phyloP scores from a whole-genome alignment of 768 basidiomycete genomes.

The Naganishia antarctica region DNA sequence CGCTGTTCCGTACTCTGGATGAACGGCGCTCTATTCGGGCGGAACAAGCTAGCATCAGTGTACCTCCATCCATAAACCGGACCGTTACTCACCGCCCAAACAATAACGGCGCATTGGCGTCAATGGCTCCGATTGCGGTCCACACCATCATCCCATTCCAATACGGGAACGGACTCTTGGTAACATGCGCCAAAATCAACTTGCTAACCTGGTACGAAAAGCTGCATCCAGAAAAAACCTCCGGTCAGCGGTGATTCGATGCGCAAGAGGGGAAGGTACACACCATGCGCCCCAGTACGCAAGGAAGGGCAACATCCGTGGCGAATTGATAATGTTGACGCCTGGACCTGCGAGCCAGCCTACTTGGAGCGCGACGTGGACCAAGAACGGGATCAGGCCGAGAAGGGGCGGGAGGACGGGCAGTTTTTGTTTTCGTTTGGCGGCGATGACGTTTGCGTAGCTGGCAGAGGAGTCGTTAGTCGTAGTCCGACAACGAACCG shows the following conservation, averaged over 20 bases:
- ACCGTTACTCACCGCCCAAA: conserved; percentile 59
- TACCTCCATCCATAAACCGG: not conserved
- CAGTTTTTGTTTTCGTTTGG: conserved; percentile 52
- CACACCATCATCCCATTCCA: conserved; percentile 85
- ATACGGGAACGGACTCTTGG: conserved; percentile 72
- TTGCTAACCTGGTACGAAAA: conserved; percentile 68
- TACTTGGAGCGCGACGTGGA: conserved; percentile 66
- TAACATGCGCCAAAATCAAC: conserved; percentile 90
- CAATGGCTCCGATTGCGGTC: conserved; percentile 69
- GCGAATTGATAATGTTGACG: conserved; percentile 68
- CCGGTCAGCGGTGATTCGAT: not conserved
- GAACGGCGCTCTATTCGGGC: conserved; percentile 57
- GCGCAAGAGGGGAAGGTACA: conserved; percentile 15
- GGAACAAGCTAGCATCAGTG: not conserved
- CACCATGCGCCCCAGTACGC: conserved; percentile 73
- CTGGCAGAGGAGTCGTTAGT: conserved; percentile 50
- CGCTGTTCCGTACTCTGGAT: conserved; percentile 65
- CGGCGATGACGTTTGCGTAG: conserved; percentile 73
- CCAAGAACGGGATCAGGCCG: conserved; percentile 72
- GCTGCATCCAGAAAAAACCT: conserved; percentile 22
- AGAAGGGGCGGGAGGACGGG: conserved; percentile 58
- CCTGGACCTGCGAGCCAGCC: conserved; percentile 74
- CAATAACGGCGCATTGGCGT: conserved; percentile 71
- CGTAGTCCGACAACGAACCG: not conserved
- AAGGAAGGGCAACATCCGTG: conserved; percentile 78